These are phyloP conservation scores for Trichoderma cornu-damae DNA, from an alignment of 2,329 filamentous ascomycete species.

Conservation along the genomic window DNA sequence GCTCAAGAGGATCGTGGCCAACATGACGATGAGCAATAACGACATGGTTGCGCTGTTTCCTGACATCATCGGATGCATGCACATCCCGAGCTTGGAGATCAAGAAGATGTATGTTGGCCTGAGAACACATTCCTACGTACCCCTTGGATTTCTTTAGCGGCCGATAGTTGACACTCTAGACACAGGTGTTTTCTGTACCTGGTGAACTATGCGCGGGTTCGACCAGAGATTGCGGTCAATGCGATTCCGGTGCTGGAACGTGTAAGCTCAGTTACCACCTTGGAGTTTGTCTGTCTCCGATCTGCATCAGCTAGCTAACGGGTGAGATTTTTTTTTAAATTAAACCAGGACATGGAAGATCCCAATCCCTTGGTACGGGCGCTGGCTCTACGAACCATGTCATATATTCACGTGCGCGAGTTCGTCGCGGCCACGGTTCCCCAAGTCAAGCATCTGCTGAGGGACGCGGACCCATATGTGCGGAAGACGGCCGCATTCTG, in stretches of 20 bases:
- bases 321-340: too few species aligned
- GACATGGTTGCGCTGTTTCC: constrained; percentile 98
- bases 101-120: constrained; percentile 82
- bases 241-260: constrained; percentile 81
- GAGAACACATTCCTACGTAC: not conserved
- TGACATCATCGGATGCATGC: constrained; percentile 93
- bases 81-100: constrained; percentile 89
- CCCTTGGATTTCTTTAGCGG: not conserved
- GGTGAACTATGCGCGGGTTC: constrained; percentile 93
- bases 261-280: constrained; percentile 42
- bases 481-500: constrained; percentile 95
- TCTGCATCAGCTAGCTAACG: constrained; percentile 13
- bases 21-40: constrained; percentile 99
- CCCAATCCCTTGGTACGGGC: constrained; percentile 87
- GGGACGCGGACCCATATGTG: constrained; percentile 88
- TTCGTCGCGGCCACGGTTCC: constrained; percentile 89
- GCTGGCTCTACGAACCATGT: constrained; percentile 88
- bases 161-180: not conserved
- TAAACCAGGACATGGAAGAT: constrained; percentile 81
- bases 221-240: constrained; percentile 89
- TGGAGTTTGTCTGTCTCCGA: constrained; percentile 4
- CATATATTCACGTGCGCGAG: constrained; percentile 93
- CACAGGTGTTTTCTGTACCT: constrained; percentile 92
- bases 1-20: constrained; percentile 98
- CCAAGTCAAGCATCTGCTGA: constrained; percentile 75